Conservation (phyloP, 1,284 basidiomycete species). For the Omphalotus olearius region DNA sequence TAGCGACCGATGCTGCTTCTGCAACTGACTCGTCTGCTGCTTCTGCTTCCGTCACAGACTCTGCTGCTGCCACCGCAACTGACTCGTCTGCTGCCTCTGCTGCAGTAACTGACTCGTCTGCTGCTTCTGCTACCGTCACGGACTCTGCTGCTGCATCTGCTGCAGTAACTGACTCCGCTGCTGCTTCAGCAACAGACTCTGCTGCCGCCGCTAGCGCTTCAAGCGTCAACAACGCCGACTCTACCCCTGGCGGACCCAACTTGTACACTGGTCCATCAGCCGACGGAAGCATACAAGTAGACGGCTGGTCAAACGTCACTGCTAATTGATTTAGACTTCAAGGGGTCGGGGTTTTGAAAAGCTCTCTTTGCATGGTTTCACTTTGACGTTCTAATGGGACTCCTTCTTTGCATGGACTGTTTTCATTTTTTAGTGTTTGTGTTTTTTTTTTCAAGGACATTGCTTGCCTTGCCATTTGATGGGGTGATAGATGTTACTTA, state of each 20-base stretch:
- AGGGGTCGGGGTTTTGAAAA: not conserved
- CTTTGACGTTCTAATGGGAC: not conserved
- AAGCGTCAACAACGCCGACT: conserved; percentile 12
- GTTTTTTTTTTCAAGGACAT: no score
- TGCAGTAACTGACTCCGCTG: conserved; percentile 2
- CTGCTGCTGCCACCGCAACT: conserved; percentile 11
- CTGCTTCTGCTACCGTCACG: conserved; percentile 6
- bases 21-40: conserved; percentile 17
- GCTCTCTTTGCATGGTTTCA: not conserved
- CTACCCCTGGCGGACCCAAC: conserved; percentile 29
- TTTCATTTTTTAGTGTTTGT: no score
- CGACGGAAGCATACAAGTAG: conserved; percentile 36
- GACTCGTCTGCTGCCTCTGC: conserved; percentile 16
- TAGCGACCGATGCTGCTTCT: conserved; percentile 19
- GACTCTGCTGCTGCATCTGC: conserved; percentile 14
- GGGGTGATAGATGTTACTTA: no score
- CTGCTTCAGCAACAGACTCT: not conserved
- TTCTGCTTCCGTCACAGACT: conserved; percentile 8
- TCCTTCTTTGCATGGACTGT: no score
- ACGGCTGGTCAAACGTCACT: conserved; percentile 30
- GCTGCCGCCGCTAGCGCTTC: not conserved
- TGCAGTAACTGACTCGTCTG: conserved; percentile 17
- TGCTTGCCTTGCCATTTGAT: no score
- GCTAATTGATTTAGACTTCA: conserved; percentile 11
- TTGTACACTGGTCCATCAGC: conserved; percentile 33